These are phyloP conservation scores for Sporothrix schenckii DNA, from an alignment of 2,329 filamentous ascomycete species.

Conservation along the genomic window DNA sequence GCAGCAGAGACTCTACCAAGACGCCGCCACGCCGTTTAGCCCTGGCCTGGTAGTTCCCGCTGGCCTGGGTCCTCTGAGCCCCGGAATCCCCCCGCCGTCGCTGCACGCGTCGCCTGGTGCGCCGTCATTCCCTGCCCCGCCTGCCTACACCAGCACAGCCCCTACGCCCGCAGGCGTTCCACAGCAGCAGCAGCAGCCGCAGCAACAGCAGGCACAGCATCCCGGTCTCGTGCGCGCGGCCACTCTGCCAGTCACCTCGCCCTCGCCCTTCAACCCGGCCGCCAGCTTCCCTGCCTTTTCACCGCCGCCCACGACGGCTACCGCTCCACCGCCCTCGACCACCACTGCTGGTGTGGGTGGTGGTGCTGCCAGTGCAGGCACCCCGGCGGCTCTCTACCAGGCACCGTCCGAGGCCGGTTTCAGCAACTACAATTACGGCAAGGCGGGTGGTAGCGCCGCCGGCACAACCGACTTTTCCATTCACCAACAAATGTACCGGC, in stretches of 20 bases:
- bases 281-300: constrained; percentile 40
- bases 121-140: constrained; percentile 49
- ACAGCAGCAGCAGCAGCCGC: constrained; percentile 13
- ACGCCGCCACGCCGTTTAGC: constrained; percentile 57
- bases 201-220: constrained; percentile 40
- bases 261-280: constrained; percentile 28
- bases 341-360: constrained; percentile 34
- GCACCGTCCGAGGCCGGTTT: constrained; percentile 51
- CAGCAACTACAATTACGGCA: constrained; percentile 55
- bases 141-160: constrained; percentile 43
- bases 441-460: constrained; percentile 38
- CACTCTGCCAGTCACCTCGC: constrained; percentile 54
- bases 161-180: constrained; percentile 45
- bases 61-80: constrained; percentile 50
- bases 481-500: constrained; percentile 71
- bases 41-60: constrained; percentile 55
- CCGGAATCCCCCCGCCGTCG: constrained; percentile 44
- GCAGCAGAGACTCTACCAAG: constrained; percentile 59
- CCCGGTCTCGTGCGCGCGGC: constrained; percentile 52
- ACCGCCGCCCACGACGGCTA: constrained; percentile 51
- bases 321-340: constrained; percentile 46
- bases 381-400: constrained; percentile 38
- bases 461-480: constrained; percentile 55
- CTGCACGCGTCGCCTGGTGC: constrained; percentile 47
- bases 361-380: constrained; percentile 28